Evolutionary conservation across 345 rosid species (phyloP).

Genomic region (Eucalyptus tenuipes): DNA sequence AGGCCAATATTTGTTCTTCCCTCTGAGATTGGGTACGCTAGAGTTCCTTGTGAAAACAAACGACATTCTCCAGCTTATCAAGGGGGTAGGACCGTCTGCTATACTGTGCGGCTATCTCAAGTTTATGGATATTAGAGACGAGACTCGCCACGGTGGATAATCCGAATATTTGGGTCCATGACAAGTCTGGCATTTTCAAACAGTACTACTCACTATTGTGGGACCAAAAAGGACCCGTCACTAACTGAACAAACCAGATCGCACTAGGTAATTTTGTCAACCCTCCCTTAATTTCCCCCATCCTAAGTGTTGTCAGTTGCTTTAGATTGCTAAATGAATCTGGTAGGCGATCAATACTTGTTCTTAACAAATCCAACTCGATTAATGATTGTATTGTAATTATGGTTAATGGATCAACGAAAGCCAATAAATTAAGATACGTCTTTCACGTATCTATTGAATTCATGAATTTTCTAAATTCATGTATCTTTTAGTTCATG

Average conservation of each 20-base stretch:
- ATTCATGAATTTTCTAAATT: too few relatives aligned
- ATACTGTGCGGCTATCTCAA: too few relatives aligned
- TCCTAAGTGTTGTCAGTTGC: neutral
- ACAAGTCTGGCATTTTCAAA: too few relatives aligned
- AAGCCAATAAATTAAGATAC: too few relatives aligned
- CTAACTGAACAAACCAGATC: rapidly evolving
- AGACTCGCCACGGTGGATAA: too few relatives aligned
- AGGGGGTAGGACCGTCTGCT: rapidly evolving
- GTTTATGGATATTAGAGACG: too few relatives aligned
- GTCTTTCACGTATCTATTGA: too few relatives aligned
- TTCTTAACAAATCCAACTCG: neutral
- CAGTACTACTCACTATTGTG: rapidly evolving
- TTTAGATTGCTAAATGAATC: neutral
- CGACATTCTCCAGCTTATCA: rapidly evolving
- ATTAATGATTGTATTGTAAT: neutral
- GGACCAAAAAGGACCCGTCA: rapidly evolving
- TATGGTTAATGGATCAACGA: too few relatives aligned
- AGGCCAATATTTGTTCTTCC: too few relatives aligned
- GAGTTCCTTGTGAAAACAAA: rapidly evolving
- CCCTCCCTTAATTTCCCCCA: rapidly evolving
- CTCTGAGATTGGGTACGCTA: rapidly evolving
- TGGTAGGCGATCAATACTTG: rapidly evolving
- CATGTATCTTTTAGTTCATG: too few relatives aligned
- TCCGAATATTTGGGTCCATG: too few relatives aligned
- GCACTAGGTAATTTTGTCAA: neutral